Base-by-base conservation (phyloP, 2,329 filamentous ascomycete species). In the Botrytis medusae region DNA sequence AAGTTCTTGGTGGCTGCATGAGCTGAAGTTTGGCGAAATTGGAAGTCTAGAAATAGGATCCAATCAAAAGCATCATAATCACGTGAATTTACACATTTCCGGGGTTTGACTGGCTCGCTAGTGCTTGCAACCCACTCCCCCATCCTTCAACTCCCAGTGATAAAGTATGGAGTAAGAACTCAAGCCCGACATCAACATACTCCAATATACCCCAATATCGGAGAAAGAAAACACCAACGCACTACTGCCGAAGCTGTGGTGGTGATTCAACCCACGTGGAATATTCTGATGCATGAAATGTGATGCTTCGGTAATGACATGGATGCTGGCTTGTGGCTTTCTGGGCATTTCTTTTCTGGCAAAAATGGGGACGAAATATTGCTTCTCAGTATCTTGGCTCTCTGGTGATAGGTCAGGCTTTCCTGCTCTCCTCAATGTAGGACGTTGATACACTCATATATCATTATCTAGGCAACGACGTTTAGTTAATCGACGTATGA, bases 21-120 rank as follows among this genome's bases (percentile, higher is more conserved):
- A 72, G 63, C 71, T 72, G 71, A 71, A 72, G 42, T 10, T 51
- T 44, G 32, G 63, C 22, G 63, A 60, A 48, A 72, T 67, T 60
- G 32, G 42, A 69, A 48, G 8, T 68, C 62, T 60, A 7, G 65
- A 72, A 68, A 72, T 72, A 68, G 34, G 57, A 57, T 54, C 34
- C 65, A 42, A 68, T 42, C 18, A 64, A 42, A 29, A 40, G 18
- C 4, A 48, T 4, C 2, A 0, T 1, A 1, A 37, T 37, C 69
- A 71, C 60, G 65, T 68, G 65, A 42, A 3, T 0, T 22, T 1
- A 10, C 6, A 12, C 12, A 7, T n/a, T 48, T 22, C 7, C 34
- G 6, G 5, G 4, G 7, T n/a, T 40, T 42, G 10, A 51, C 54
- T 32, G 42, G 42, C 16, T 71, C 40, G 46, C 32, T 37, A 51